Conservation (phyloP, 805 yeast genomes). For the Wickerhamiella domercqiae region DNA sequence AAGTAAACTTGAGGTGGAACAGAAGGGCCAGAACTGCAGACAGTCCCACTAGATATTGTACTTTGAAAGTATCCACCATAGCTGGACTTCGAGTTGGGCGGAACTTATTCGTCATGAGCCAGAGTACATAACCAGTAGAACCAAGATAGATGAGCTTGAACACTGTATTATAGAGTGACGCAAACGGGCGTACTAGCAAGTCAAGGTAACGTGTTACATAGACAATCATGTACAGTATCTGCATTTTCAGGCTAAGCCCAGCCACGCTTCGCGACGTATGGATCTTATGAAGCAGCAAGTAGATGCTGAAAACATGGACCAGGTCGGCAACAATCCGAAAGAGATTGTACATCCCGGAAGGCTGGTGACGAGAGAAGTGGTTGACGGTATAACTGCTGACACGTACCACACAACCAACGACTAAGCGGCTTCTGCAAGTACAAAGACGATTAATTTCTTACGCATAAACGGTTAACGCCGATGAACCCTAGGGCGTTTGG, state of each 20-base stretch:
- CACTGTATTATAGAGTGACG: constrained; percentile 52
- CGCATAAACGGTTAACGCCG: too few relatives aligned
- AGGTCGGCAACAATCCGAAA: constrained; percentile 45
- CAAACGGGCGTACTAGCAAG: constrained; percentile 29
- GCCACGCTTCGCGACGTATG: constrained; percentile 45
- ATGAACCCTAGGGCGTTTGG: too few relatives aligned
- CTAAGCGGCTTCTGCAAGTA: too few relatives aligned
- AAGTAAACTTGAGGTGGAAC: constrained; percentile 49
- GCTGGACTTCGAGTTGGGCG: constrained; percentile 40
- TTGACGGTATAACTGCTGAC: too few relatives aligned
- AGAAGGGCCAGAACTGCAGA: constrained; percentile 41
- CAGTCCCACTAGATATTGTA: constrained; percentile 53
- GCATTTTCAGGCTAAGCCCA: constrained; percentile 85
- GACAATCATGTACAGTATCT: constrained; percentile 58
- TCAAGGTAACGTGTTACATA: constrained; percentile 62
- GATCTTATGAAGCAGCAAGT: constrained; percentile 61
- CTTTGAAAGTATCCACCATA: constrained; percentile 54
- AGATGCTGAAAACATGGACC: constrained; percentile 66
- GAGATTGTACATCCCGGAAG: constrained; percentile 14
- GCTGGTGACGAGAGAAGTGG: too few relatives aligned
- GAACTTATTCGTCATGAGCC: constrained; percentile 50
- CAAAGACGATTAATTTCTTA: too few relatives aligned
- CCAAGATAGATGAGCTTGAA: constrained; percentile 74
- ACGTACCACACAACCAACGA: too few relatives aligned
- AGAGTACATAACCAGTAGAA: constrained; percentile 60